Evolutionary conservation across 1,139 yeast species (phyloP), one percentile per base, ranked within the genome.

Genomic region (Saccharomyces hybrid): DNA sequence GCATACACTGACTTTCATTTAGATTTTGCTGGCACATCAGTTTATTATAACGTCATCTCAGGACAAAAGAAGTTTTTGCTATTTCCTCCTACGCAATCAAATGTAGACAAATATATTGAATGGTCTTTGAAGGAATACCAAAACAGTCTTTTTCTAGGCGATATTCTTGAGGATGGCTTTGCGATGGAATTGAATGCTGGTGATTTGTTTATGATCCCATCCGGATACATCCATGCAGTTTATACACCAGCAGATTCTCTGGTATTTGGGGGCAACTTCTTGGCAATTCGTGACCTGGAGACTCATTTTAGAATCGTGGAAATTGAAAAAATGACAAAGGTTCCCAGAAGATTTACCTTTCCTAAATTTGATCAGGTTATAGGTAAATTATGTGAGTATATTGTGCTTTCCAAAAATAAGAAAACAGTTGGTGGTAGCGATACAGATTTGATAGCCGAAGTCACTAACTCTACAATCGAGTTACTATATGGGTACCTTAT

Each of bases 191-290:
- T 90, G 26, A 61, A 66, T 0, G 76, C 80, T 1, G 96, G 96
- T 0, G 96, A 90, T 66, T 77, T 89, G 27, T 78, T 90, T 69
- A 75, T 89, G 14, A 85, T 90, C 14, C 96, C 97, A 1, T 83
- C 95, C 52, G 96, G 96, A 0, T 90, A 96, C 95, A 89, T 90
- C 52, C 97, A 90, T 70, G 85, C 95, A 0, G 97, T 90, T 0
- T 82, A 83, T 64, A 89, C 96, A 0, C 95, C 96, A 0, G 73
- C 74, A 19, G 96, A 90, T 65, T 82, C 95, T 0, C 72, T 89
- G 1, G 90, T 90, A 2, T 81, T 90, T 54, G 96, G 97, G 1
- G 96, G 97, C 0, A 90, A 90, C 67, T 90, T 83, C 66, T 72
- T 90, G 32, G 88, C 95, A 0, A 67, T 82, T 48, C 72, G 81